These are phyloP conservation scores for Ophiostoma ulmi DNA, from an alignment of 2,329 filamentous ascomycete genomes.

Conservation along the genomic window DNA sequence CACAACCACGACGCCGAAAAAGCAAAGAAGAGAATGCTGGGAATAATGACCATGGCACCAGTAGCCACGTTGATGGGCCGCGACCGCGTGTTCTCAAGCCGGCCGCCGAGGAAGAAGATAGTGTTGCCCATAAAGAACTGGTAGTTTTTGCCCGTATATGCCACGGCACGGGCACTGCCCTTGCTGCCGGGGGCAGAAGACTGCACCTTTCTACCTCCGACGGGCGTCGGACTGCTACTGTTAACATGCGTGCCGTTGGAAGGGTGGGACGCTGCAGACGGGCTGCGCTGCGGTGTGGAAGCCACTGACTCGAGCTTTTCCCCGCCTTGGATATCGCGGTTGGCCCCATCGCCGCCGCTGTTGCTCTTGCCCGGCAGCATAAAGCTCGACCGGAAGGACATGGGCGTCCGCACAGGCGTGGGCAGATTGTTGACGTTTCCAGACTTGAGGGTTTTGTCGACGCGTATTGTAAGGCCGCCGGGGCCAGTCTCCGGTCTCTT, in stretches of 20 bases:
- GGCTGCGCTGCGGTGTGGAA: constrained; percentile 62
- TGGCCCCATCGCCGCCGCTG: constrained; percentile 44
- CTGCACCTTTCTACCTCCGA: constrained; percentile 16
- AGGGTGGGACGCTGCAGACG: constrained; percentile 30
- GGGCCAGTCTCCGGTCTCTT: not conserved
- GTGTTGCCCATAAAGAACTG: constrained; percentile 95
- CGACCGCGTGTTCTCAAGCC: constrained; percentile 81
- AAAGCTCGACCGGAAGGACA: constrained; percentile 73
- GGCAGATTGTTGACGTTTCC: constrained; percentile 40
- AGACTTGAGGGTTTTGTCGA: constrained; percentile 56
- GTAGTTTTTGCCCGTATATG: constrained; percentile 61
- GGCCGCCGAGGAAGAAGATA: constrained; percentile 77
- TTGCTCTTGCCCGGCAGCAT: constrained; percentile 44
- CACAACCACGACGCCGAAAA: constrained; percentile 83
- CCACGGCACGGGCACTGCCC: constrained; percentile 42
- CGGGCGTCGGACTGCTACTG: constrained; percentile 9
- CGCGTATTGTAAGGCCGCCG: constrained; percentile 49
- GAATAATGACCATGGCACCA: constrained; percentile 71
- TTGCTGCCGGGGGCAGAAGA: constrained; percentile 1
- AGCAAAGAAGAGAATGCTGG: constrained; percentile 74
- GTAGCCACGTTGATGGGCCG: constrained; percentile 87
- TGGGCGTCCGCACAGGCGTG: constrained; percentile 63
- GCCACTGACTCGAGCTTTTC: constrained; percentile 79
- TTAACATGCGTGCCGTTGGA: constrained; percentile 36
- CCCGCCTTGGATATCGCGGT: constrained; percentile 60